phyloP scores from a whole-genome alignment of 306 rosid genomes.

The Citrullus amarus region DNA sequence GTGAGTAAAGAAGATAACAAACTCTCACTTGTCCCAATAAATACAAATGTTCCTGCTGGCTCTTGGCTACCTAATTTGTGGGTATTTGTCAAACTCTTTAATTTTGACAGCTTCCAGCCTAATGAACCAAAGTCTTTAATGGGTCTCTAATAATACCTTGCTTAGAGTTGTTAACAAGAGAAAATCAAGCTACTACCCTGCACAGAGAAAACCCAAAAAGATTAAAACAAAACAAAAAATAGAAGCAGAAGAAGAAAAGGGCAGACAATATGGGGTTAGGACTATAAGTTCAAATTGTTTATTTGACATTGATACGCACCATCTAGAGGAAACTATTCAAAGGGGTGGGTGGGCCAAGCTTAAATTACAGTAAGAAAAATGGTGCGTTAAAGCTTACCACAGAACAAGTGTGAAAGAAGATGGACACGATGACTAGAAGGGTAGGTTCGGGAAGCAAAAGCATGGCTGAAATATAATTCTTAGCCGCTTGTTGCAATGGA shows the following conservation, averaged over 20 bases:
- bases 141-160: not conserved
- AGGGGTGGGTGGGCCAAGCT: not conserved
- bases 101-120: not conserved
- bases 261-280: not conserved
- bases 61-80: not conserved
- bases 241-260: not conserved
- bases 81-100: not conserved
- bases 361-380: not conserved
- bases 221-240: not conserved
- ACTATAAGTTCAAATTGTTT: not conserved
- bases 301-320: not conserved
- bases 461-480: constrained; percentile 14
- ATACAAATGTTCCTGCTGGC: constrained; percentile 5
- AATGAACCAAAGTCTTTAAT: not conserved
- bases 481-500: constrained; percentile 28
- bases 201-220: not conserved
- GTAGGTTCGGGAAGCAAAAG: not conserved
- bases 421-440: not conserved
- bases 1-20: not conserved
- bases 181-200: not conserved
- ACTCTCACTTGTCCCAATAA: not conserved
- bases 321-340: not conserved
- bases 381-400: not conserved
- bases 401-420: not conserved
- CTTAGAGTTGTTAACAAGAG: not conserved